Evolutionary conservation across 352 stramenopile genomes (phyloP).

Genomic region (Globisporangium echinulatum): DNA sequence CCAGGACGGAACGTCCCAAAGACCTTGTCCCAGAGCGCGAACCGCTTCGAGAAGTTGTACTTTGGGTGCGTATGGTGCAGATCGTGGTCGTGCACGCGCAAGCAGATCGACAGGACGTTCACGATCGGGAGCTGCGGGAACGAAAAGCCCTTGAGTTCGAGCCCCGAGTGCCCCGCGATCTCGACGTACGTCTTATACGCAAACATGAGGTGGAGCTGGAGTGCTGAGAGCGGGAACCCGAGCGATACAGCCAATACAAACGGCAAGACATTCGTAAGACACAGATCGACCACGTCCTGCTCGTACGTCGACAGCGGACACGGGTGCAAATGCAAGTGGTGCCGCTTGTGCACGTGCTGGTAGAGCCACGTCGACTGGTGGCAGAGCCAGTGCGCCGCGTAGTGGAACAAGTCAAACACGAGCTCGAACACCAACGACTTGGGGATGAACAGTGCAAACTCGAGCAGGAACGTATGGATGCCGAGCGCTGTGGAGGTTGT

Average conservation of each 20-base stretch:
- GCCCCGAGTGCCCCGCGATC: slow-evolving; percentile 71
- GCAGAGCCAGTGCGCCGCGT: slow-evolving; percentile 62
- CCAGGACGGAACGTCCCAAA: slow-evolving; percentile 70
- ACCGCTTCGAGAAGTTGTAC: slow-evolving; percentile 87
- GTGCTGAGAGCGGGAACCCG: slow-evolving; percentile 32
- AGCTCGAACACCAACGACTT: slow-evolving; percentile 84
- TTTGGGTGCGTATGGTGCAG: slow-evolving; percentile 77
- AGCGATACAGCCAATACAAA: slow-evolving; percentile 45
- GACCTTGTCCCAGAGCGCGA: slow-evolving; percentile 82
- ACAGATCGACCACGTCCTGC: slow-evolving; percentile 66
- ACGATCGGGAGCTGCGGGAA: slow-evolving; percentile 82
- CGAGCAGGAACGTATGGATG: slow-evolving; percentile 19
- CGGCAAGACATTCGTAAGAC: slow-evolving; percentile 73
- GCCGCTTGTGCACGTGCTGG: slow-evolving; percentile 75
- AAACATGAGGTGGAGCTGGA: slow-evolving; percentile 75
- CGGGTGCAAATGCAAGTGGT: slow-evolving; percentile 74
- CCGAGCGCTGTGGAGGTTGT: neutral
- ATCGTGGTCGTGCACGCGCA: slow-evolving; percentile 80
- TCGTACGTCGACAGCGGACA: slow-evolving; percentile 81
- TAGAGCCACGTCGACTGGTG: slow-evolving; percentile 68
- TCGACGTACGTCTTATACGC: slow-evolving; percentile 90
- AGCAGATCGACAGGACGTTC: slow-evolving; percentile 40
- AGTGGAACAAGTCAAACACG: slow-evolving; percentile 86
- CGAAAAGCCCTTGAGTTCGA: slow-evolving; percentile 80
- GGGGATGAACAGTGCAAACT: slow-evolving; percentile 63